Conservation (phyloP, 202 grass and related monocot genomes). For the Zizania palustris region DNA sequence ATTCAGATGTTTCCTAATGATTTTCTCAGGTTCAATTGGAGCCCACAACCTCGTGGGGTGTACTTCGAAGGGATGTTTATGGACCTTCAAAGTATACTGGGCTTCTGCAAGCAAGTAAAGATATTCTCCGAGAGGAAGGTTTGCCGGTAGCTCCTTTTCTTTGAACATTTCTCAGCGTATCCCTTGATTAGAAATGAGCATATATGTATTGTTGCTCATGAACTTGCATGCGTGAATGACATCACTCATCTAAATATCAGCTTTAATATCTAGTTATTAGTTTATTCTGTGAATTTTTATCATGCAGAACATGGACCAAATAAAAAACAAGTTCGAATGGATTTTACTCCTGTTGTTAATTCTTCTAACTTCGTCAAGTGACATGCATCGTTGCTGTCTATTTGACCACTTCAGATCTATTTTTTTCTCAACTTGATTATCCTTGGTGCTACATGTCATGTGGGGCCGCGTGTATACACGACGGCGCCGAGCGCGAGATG, state of each 20-base stretch:
- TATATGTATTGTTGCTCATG: neutral
- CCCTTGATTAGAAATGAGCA: neutral
- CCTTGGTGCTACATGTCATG: no score
- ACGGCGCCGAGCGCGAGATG: no score
- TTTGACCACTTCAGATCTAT: no score
- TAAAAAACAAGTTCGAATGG: neutral
- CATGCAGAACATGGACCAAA: neutral
- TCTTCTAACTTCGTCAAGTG: neutral
- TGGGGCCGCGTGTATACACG: no score
- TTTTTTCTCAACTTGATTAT: no score
- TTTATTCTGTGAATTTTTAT: neutral
- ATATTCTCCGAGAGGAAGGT: slow-evolving; percentile 99
- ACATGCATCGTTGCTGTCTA: neutral
- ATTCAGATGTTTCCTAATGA: slow-evolving; percentile 28
- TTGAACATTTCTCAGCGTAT: slow-evolving; percentile 18
- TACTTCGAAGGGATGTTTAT: slow-evolving; percentile 62
- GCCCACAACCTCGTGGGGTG: slow-evolving; percentile 71
- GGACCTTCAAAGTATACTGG: slow-evolving; percentile 90
- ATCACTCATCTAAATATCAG: neutral
- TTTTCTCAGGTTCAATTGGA: slow-evolving; percentile 87
- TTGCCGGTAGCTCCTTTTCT: slow-evolving; percentile 69
- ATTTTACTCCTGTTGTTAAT: neutral
- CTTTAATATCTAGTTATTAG: neutral
- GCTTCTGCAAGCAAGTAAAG: slow-evolving; percentile 79
- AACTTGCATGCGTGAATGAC: slow-evolving; percentile 26